Percentiles rank a stretch among this genome's conserved stretches.
These are phyloP conservation scores for Fraxinus latifolia DNA, from an alignment of 305 asterid genomes.

Conservation along the genomic window DNA sequence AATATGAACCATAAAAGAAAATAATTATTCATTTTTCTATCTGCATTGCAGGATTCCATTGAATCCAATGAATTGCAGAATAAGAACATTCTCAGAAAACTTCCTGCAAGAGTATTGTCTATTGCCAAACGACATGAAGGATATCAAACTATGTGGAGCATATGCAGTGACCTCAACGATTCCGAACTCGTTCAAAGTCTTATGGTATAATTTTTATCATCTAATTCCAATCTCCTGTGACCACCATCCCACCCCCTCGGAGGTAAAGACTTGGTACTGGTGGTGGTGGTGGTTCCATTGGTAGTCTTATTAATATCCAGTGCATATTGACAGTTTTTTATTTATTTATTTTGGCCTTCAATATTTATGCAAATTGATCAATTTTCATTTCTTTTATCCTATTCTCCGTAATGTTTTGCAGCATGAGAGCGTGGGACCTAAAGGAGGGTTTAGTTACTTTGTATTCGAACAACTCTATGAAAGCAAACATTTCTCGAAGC, in stretches of 20 bases:
- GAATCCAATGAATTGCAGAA: conserved; percentile 46
- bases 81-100: conserved; percentile 46
- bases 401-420: conserved; percentile 34
- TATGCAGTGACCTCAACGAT: conserved; percentile 70
- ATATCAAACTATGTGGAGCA: conserved; percentile 80
- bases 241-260: conserved; percentile 2
- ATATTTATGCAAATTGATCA: conserved; percentile 12
- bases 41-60: conserved; percentile 51
- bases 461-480: conserved; percentile 76
- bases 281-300: background rate
- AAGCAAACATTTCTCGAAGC: conserved; percentile 64
- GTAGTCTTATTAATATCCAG: background rate
- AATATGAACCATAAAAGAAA: too few relatives aligned
- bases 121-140: conserved; percentile 83
- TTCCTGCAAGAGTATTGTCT: conserved; percentile 65
- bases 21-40: conserved; percentile 5
- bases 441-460: conserved; percentile 84
- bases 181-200: conserved; percentile 73
- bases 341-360: background rate
- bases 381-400: conserved; percentile 16
- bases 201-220: conserved; percentile 52
- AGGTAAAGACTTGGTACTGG: conserved; percentile 7
- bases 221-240: conserved; percentile 9
- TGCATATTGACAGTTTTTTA: background rate
- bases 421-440: conserved; percentile 88